Evolutionary conservation across 345 rosid genomes (phyloP), one percentile per base, ranked within the genome.

Genomic region (Stellera chamaejasme): DNA sequence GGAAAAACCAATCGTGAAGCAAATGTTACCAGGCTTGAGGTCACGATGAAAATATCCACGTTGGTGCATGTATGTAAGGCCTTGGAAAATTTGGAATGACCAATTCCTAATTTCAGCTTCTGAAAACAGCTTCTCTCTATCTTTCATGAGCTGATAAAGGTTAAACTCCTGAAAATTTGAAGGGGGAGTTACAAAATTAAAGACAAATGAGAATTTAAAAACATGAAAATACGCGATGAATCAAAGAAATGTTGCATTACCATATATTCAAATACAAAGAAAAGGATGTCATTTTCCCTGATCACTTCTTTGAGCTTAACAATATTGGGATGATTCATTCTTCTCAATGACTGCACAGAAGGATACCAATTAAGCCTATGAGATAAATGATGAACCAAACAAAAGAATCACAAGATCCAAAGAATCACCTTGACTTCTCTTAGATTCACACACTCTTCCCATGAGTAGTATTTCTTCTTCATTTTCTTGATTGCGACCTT

Each of bases 241-340:
- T 14, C 14, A 39, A 67, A 48, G 19, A 44, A 45, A 41, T 45
- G 10, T 8, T 26, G 19, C 44, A 57, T 59, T 79, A 93, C 99
- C 97, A 93, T 89, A 73, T 84, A 89, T 75, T 93, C 97, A 54
- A 93, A 93, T 43, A 84, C 91, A 69, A 93, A 93, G 67, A 79
- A 93, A 48, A 93, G 67, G 71, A 80, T 73, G 60, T 84, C 93
- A 72, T 79, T 78, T 66, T 93, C 99, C 76, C 94, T 74, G 71
- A 93, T 87, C 68, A 93, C 91, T 77, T 86, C 97, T 82, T 82
- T 93, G 59, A 93, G 94, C 76, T 93, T 93, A 79, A 93, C 97
- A 50, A 93, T 89, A 73, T 89, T 86, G 19, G 84, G 91, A 87
- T 89, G 97, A 71, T 55, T 89, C 96, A 93, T 86, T 79, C 61